These are phyloP conservation scores for Canna indica DNA, from an alignment of 176 grass and related monocot species.

Conservation along the genomic window DNA sequence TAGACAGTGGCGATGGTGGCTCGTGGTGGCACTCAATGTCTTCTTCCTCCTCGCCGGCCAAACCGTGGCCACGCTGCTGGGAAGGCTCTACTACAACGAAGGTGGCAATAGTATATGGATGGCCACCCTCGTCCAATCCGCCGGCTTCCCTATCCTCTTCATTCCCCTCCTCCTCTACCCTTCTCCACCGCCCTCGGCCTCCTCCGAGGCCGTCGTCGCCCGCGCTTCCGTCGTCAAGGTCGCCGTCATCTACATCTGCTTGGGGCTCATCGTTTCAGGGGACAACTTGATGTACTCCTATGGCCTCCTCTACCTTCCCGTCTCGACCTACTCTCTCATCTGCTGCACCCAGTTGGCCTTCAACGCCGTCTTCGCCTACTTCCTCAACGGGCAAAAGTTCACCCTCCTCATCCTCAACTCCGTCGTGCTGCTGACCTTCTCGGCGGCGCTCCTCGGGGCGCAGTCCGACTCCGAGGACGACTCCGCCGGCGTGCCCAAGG, in stretches of 20 bases:
- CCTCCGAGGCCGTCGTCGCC: background rate
- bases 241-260: constrained; percentile 28
- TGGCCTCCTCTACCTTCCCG: constrained; percentile 54
- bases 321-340: constrained; percentile 51
- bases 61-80: background rate
- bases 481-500: constrained; percentile 11
- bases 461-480: constrained; percentile 6
- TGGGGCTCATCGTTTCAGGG: constrained; percentile 42
- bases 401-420: constrained; percentile 51
- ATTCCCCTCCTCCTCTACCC: constrained; percentile 3
- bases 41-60: constrained; percentile 22
- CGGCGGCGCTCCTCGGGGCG: constrained; percentile 41
- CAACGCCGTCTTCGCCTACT: constrained; percentile 65
- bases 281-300: constrained; percentile 67
- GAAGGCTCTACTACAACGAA: constrained; percentile 17
- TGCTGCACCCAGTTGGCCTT: constrained; percentile 46
- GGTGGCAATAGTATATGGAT: constrained; percentile 26
- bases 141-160: constrained; percentile 14
- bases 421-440: constrained; percentile 58
- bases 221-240: constrained; percentile 28
- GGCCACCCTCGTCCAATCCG: constrained; percentile 17
- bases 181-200: constrained; percentile 15
- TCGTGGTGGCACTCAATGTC: constrained; percentile 13
- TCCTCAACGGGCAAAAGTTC: constrained; percentile 55
- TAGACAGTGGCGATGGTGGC: constrained; percentile 15